Base-by-base conservation (phyloP, 495 filamentous ascomycete species). In the Aspergillus bridgeri region DNA sequence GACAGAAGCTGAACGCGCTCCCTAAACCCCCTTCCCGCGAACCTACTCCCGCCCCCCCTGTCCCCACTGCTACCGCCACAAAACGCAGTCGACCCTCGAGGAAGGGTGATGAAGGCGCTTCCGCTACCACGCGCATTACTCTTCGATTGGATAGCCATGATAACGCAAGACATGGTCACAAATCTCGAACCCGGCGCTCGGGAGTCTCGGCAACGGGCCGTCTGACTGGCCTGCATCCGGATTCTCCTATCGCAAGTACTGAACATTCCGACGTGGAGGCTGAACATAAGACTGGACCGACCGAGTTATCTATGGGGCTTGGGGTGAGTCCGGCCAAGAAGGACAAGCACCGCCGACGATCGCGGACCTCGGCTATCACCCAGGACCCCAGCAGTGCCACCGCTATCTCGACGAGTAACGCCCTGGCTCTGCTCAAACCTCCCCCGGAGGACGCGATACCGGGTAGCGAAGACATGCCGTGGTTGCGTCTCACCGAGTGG, bases 401-500 rank as follows among this genome's bases (percentile, higher is more conserved):
- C 7, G 77, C 79, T 17, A 87, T 93, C 42, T 93, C 91, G 17
- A 92, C 89, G n/a, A 91, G 87, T 68, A 88, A 86, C 67, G 89
- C 87, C 6, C 75, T 96, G 48, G 87, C 89, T 0, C 76, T 86
- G 58, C 79, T 94, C 3, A 83, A 86, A 42, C 89, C 90, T 7
- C 91, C 92, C 2, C 92, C 92, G 0, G 79, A 84, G 27, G 85
- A 93, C 69, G 89, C 89, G 17, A 79, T 83, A 27, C 66, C 75
- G 6, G 94, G 94, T 18, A 91, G 89, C 64, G 75, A 83, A 56
- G 84, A 93, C 64, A 77, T 88, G 25, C 94, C 94, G 0, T 98
- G 94, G 94, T 79, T 93, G 59, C 88, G 91, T 53, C 80, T 98
- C 42, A 97, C 92, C 0, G 83, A 87, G 23, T 97, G 86, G 73